Conservation (phyloP, 2,329 filamentous ascomycete genomes). For the Chrysoporthe cubensis region DNA sequence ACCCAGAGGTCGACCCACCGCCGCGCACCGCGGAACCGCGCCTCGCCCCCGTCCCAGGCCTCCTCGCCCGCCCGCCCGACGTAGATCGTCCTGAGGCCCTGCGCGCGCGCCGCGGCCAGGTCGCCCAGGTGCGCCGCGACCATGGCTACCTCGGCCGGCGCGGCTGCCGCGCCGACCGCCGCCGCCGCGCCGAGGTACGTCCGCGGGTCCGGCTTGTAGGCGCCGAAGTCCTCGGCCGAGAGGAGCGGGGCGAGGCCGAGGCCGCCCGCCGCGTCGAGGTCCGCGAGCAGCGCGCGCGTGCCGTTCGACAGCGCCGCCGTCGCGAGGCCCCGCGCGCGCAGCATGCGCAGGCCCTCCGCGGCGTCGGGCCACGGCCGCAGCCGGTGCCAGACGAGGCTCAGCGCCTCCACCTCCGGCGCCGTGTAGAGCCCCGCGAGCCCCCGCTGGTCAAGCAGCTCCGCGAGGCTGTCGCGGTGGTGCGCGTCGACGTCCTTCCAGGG, state of each 20-base stretch:
- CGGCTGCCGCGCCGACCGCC: conserved; percentile 47
- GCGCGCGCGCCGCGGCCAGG: conserved; percentile 65
- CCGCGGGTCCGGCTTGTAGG: conserved; percentile 72
- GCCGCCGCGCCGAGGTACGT: conserved; percentile 72
- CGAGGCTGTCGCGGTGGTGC: conserved; percentile 68
- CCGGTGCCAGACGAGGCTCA: conserved; percentile 74
- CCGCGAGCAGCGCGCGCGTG: conserved; percentile 67
- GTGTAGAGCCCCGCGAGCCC: conserved; percentile 62
- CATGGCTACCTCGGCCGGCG: conserved; percentile 67
- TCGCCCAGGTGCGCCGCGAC: conserved; percentile 77
- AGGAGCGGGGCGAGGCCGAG: conserved; percentile 67
- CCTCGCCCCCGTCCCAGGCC: conserved; percentile 55
- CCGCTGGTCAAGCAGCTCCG: conserved; percentile 59
- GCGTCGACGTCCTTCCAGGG: conserved; percentile 73
- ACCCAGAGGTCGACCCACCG: conserved; percentile 71
- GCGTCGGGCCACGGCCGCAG: conserved; percentile 72
- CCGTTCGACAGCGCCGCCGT: conserved; percentile 77
- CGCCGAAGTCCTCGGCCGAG: conserved; percentile 71
- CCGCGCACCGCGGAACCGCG: conserved; percentile 55
- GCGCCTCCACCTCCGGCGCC: conserved; percentile 63
- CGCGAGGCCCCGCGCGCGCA: conserved; percentile 42
- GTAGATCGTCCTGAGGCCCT: conserved; percentile 73
- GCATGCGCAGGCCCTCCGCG: conserved; percentile 30
- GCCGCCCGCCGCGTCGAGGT: conserved; percentile 61
- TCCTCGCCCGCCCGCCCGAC: conserved; percentile 73